These are phyloP conservation scores for Gynandropsis gynandra DNA, from an alignment of 345 rosid genomes.

Conservation along the genomic window DNA sequence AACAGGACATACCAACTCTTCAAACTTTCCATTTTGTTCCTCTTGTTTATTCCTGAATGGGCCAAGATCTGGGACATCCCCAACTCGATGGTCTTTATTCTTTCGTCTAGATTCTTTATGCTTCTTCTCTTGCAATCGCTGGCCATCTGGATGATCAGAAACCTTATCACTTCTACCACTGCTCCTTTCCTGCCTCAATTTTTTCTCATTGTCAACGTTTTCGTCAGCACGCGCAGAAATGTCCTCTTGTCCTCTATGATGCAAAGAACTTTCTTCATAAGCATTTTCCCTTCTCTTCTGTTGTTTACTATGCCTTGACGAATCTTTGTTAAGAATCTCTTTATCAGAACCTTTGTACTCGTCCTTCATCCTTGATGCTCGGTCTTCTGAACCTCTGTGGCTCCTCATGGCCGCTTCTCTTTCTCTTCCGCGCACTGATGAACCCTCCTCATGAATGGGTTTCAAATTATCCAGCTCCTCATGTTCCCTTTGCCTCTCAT, in stretches of 20 bases:
- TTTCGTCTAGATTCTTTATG: conserved; percentile 61
- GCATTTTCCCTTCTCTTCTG: conserved; percentile 56
- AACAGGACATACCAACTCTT: conserved; percentile 64
- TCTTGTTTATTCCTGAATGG: conserved; percentile 59
- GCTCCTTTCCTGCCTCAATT: conserved; percentile 63
- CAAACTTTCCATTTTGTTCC: conserved; percentile 50
- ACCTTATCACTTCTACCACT: conserved; percentile 47
- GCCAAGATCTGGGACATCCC: conserved; percentile 35
- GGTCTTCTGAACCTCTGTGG: conserved; percentile 69
- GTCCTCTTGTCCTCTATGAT: conserved; percentile 59
- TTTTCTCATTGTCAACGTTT: conserved; percentile 47
- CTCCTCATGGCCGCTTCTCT: conserved; percentile 44
- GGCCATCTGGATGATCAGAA: conserved; percentile 45
- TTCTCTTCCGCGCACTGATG: conserved; percentile 62
- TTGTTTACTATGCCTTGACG: conserved; percentile 52
- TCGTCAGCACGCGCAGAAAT: conserved; percentile 49
- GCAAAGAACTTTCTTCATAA: conserved; percentile 55
- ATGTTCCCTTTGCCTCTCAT: conserved; percentile 63
- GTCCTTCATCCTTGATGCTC: conserved; percentile 52
- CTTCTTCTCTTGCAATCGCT: conserved; percentile 52
- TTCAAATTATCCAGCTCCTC: conserved; percentile 52
- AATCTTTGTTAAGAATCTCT: conserved; percentile 57
- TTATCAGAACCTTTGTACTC: conserved; percentile 58
- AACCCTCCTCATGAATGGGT: conserved; percentile 49
- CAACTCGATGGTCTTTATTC: conserved; percentile 57